Base-by-base conservation (phyloP, 1,284 basidiomycete species). In the Coniophora puteana region DNA sequence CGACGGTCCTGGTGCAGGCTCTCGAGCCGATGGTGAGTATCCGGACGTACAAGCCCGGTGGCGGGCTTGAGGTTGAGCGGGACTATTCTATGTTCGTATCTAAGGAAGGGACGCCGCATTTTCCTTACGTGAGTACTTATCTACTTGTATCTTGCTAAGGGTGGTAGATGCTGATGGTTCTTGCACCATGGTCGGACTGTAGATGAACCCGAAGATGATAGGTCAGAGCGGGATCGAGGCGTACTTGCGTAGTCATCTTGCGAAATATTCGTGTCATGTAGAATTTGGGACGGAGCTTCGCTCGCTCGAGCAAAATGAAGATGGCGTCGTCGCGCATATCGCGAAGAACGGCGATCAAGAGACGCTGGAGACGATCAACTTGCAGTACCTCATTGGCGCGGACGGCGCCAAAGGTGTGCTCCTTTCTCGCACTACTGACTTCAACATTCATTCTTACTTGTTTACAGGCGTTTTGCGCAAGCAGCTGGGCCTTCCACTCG, bases 211-310 rank as follows among this genome's bases (percentile, higher is more conserved):
- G 2, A 23, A 48, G 5, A 10, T 53, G 16, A 18, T 65, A 8
- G 53, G 59, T 16, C 62, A 67, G 41, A 49, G 50, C 17, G 23
- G 45, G 10, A 41, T 55, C 0, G 62, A 67, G 32, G 48, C 29
- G 3, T 53, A 65, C 22, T 45, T 68, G 4, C 55, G 61, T 2
- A 21, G 42, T 5, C 58, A 64, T 22, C 53, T 68, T 3, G 45
- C 37, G 13, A 51, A 48, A 16, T 41, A 45, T 26, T 55, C 52
- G 10, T 46, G 58, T 12, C 32, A 51, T 2, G 54, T 67, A 5
- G 64, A 68, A 38, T 46, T 58, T 1, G 50, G 51, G 6, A 55
- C 53, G 4, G 59, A 62, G 37, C 55, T 66, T 2, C 32, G 49
- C 13, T 24, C 44, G 1, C 29, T 70, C 13, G 47, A 45, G n/a